Evolutionary conservation across 164 flowering plant genomes (phyloP).

Genomic region (Berberis vulgaris): DNA sequence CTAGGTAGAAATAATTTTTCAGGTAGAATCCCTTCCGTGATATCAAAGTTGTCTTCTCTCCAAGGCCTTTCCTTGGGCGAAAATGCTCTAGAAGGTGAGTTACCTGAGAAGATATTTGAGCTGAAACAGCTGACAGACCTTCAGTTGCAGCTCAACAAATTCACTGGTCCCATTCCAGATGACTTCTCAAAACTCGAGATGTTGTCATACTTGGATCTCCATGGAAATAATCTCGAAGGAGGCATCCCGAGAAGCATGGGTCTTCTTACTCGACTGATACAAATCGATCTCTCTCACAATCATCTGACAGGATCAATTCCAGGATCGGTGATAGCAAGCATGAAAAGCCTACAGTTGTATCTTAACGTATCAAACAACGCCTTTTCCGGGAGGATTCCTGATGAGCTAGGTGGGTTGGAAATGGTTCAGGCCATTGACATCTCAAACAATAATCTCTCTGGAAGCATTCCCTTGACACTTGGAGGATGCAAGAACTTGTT

Average conservation of each 20-base stretch:
- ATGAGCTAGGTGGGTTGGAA: constrained; percentile 53
- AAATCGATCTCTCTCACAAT: constrained; percentile 66
- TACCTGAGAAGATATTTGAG: constrained; percentile 38
- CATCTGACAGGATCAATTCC: constrained; percentile 52
- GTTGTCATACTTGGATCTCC: constrained; percentile 50
- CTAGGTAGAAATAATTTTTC: constrained; percentile 32
- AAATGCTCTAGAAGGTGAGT: constrained; percentile 49
- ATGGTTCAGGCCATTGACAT: constrained; percentile 67
- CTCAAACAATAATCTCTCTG: constrained; percentile 63
- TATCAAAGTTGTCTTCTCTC: constrained; percentile 46
- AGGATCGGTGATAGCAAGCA: constrained; percentile 26
- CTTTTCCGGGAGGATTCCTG: constrained; percentile 42
- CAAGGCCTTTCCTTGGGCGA: constrained; percentile 47
- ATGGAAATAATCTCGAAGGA: constrained; percentile 55
- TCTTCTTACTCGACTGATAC: constrained; percentile 26
- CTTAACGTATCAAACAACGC: constrained; percentile 59
- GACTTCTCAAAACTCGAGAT: constrained; percentile 40
- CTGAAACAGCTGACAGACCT: constrained; percentile 43
- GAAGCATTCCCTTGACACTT: constrained; percentile 44
- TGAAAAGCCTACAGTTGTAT: constrained; percentile 41
- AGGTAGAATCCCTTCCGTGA: constrained; percentile 36
- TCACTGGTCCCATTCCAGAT: constrained; percentile 53
- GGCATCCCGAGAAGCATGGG: constrained; percentile 48
- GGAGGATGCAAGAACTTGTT: constrained; percentile 47
- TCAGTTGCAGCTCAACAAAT: constrained; percentile 34